Percentiles rank a stretch among this genome's conserved stretches.
phyloP scores from a whole-genome alignment of 2,329 filamentous ascomycete genomes.

The Claviceps maximensis region DNA sequence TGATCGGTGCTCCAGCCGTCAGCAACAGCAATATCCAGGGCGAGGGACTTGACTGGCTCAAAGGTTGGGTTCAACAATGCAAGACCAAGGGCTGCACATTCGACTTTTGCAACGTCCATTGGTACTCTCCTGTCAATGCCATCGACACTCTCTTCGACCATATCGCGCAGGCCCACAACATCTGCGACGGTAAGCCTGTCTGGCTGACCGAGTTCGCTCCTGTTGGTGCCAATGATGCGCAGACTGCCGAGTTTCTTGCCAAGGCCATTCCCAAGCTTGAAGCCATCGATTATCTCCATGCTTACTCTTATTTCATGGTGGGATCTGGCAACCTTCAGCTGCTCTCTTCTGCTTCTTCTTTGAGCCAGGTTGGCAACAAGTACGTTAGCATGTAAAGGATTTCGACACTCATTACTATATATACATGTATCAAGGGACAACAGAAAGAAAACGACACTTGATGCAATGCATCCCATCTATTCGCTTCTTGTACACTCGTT shows the following conservation, averaged over 20 bases:
- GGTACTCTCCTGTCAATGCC: slow-evolving; percentile 42
- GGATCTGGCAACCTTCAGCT: slow-evolving; percentile 21
- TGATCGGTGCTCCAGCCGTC: slow-evolving; percentile 46
- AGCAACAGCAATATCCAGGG: slow-evolving; percentile 40
- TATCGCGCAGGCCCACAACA: slow-evolving; percentile 30
- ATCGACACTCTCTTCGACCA: slow-evolving; percentile 40
- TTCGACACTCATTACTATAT: too few relatives aligned
- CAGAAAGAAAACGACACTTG: not conserved
- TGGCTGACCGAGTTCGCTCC: slow-evolving; percentile 55
- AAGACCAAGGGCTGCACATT: slow-evolving; percentile 28
- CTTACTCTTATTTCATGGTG: slow-evolving; percentile 46
- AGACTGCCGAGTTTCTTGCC: slow-evolving; percentile 35
- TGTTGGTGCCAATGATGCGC: slow-evolving; percentile 25
- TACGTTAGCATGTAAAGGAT: slow-evolving; percentile 28
- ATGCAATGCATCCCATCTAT: slow-evolving; percentile 8
- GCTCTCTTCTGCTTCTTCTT: slow-evolving; percentile 23
- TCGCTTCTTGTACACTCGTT: slow-evolving; percentile 26
- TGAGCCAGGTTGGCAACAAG: slow-evolving; percentile 34
- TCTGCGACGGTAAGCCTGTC: slow-evolving; percentile 37
- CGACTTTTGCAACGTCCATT: slow-evolving; percentile 51
- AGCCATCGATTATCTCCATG: slow-evolving; percentile 34
- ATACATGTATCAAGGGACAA: too few relatives aligned
- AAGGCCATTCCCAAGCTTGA: slow-evolving; percentile 36
- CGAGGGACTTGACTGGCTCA: slow-evolving; percentile 36
- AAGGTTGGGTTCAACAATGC: not conserved